A percentile compares a stretch with the other conserved stretches of the same genome.
These are phyloP conservation scores for Gloeostereum incarnatum DNA, from an alignment of 768 basidiomycete species.

Conservation along the genomic window DNA sequence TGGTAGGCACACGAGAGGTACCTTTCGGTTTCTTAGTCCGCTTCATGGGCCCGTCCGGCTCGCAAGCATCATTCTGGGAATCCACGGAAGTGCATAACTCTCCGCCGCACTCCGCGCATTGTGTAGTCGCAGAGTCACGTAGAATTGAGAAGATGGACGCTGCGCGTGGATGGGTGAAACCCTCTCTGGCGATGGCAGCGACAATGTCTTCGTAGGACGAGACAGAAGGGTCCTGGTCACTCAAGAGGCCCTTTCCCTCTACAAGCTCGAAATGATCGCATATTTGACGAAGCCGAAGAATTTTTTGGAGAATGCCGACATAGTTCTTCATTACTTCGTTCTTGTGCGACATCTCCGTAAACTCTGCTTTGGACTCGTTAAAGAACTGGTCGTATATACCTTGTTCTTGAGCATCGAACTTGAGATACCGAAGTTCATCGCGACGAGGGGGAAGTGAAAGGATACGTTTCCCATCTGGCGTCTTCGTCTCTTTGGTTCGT, in stretches of 20 bases:
- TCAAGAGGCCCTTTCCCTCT: constrained; percentile 48
- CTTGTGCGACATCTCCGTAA: constrained; percentile 75
- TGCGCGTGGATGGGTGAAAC: constrained; percentile 68
- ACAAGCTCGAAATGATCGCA: constrained; percentile 95
- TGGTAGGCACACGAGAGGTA: constrained; percentile 59
- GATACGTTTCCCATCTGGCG: constrained; percentile 74
- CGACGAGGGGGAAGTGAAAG: constrained; percentile 85
- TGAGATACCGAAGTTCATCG: constrained; percentile 79
- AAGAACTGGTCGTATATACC: constrained; percentile 85
- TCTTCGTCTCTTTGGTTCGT: constrained; percentile 87
- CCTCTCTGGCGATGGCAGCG: constrained; percentile 66
- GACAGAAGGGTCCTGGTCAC: constrained; percentile 37
- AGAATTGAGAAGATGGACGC: constrained; percentile 78
- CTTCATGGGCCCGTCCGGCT: constrained; percentile 37
- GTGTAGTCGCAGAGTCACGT: constrained; percentile 79
- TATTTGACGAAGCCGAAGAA: constrained; percentile 92
- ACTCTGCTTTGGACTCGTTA: constrained; percentile 85
- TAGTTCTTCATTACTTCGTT: constrained; percentile 98
- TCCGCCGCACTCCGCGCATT: constrained; percentile 80
- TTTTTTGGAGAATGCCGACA: constrained; percentile 94
- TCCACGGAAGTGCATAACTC: constrained; percentile 58
- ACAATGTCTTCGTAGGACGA: constrained; percentile 74
- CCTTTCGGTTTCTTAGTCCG: constrained; percentile 42
- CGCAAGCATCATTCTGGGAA: constrained; percentile 33
- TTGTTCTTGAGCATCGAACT: constrained; percentile 77